Evolutionary conservation across 805 yeast genomes (phyloP).

Genomic region (Teunomyces atbi): DNA sequence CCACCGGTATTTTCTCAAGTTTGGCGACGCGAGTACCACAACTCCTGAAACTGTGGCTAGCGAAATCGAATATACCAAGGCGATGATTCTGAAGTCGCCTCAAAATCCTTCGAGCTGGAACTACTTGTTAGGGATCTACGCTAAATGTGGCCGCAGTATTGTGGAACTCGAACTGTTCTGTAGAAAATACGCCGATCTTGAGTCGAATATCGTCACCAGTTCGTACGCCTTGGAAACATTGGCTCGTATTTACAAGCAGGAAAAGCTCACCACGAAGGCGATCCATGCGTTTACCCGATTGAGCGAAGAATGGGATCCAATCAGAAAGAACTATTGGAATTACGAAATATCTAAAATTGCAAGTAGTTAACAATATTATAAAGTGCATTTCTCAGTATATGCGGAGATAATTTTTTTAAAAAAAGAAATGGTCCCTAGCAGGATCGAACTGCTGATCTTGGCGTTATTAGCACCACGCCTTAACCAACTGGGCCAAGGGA

Average conservation of each 20-base stretch:
- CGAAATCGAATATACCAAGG: constrained; percentile 56
- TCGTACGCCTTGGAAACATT: constrained; percentile 64
- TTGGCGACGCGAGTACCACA: constrained; percentile 17
- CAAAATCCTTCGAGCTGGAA: constrained; percentile 88
- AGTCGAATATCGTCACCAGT: constrained; percentile 34
- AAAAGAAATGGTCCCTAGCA: constrained; percentile 66
- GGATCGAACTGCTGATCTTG: constrained; percentile 85
- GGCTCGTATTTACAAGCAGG: constrained; percentile 45
- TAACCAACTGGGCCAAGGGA: constrained; percentile 55
- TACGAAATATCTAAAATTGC: constrained; percentile 31
- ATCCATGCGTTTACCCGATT: constrained; percentile 50
- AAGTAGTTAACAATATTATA: background rate
- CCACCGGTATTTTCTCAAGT: constrained; percentile 66
- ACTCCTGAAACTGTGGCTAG: constrained; percentile 20
- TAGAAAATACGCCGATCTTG: constrained; percentile 33
- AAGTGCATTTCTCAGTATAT: background rate
- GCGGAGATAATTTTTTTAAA: background rate
- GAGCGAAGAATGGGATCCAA: constrained; percentile 55
- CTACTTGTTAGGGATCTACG: constrained; percentile 62
- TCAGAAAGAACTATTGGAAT: constrained; percentile 62
- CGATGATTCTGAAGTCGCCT: constrained; percentile 58
- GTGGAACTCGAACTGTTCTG: constrained; percentile 47
- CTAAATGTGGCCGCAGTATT: constrained; percentile 22
- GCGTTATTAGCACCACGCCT: constrained; percentile 55
- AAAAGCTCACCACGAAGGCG: constrained; percentile 33